These are phyloP conservation scores for Gracilaria vermiculophylla DNA, from an alignment of 23 red algal genomes.

Conservation along the genomic window DNA sequence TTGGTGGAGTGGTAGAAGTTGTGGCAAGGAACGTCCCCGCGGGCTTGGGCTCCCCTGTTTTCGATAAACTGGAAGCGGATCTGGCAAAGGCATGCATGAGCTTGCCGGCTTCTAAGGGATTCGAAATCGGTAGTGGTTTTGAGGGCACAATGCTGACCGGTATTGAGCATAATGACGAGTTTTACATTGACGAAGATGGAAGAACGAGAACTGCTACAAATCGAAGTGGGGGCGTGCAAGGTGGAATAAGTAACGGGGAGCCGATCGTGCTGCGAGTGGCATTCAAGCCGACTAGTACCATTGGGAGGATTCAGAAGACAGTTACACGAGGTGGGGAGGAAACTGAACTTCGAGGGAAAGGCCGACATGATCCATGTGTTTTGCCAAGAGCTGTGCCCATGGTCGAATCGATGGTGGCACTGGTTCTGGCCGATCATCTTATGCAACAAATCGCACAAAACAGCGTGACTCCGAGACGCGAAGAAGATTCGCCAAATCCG, in stretches of 20 bases:
- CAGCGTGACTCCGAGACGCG: constrained; percentile 37
- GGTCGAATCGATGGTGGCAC: constrained; percentile 98
- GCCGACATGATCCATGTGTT: constrained; percentile 96
- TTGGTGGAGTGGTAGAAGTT: constrained; percentile 94
- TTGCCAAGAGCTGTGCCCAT: constrained; percentile 96
- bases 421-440: constrained; percentile 90
- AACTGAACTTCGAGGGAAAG: constrained; percentile 81
- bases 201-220: constrained; percentile 83
- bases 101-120: constrained; percentile 92
- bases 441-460: constrained; percentile 92
- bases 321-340: constrained; percentile 89
- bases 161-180: constrained; percentile 95
- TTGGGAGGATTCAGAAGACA: constrained; percentile 84
- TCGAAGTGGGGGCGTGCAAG: constrained; percentile 93
- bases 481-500: constrained; percentile 64
- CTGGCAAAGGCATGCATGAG: constrained; percentile 96
- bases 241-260: constrained; percentile 97
- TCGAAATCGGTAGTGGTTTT: constrained; percentile 97
- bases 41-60: constrained; percentile 89
- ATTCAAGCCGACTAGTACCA: constrained; percentile 98
- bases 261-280: constrained; percentile 90
- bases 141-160: constrained; percentile 87
- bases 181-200: constrained; percentile 81
- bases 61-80: constrained; percentile 98
- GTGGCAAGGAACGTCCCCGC: constrained; percentile 95